Evolutionary conservation across 2,329 filamentous ascomycete genomes (phyloP), one percentile per base, ranked within the genome.

Genomic region (Neonectria neomacrospora): DNA sequence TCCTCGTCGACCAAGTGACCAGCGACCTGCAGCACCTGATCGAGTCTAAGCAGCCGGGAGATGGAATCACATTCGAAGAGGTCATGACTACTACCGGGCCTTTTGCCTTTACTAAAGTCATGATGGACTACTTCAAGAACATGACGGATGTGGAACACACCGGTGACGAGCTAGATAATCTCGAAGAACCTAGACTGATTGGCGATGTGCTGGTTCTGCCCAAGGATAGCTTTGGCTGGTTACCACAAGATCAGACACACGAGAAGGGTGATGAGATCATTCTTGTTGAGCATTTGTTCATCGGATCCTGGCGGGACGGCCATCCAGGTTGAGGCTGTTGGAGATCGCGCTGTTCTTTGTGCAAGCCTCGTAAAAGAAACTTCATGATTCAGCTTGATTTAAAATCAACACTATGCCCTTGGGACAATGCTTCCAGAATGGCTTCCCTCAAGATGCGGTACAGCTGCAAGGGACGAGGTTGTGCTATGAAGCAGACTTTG

Each of bases 1-100:
- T 89, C 50, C 82, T 92, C 53, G 88, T 92, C 8, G 85, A 88
- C 6, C 86, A 85, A 63, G 89, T 92, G 66, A 89, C 87, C 0
- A 82, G 55, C 1, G 71, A 68, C 32, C 68, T 78, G 4, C 54
- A 69, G 22, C 54, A 54, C 4, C 65, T 76, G 2, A 32, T 73
- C 2, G 56, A 60, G 10, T 56, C 68, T 1, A 70, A 72, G 47
- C 51, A 66, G 11, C 57, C 63, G 0, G 58, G 55, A 1, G 53
- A 66, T 3, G 9, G 28, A 5, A 60, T 70, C 3, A 72, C 67
- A 1, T 74, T 77, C n/a, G 69, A 69, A 23, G 73, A 78, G 5
- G 74, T 78, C 14, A 76, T 78, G 70, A 61, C 63, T 4, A 74
- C 71, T 12, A 77, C 75, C 1, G 74, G 75, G 1, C 74, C 75